Base-by-base conservation (phyloP, 2,329 filamentous ascomycete genomes). In the Elsinoe fawcettii region DNA sequence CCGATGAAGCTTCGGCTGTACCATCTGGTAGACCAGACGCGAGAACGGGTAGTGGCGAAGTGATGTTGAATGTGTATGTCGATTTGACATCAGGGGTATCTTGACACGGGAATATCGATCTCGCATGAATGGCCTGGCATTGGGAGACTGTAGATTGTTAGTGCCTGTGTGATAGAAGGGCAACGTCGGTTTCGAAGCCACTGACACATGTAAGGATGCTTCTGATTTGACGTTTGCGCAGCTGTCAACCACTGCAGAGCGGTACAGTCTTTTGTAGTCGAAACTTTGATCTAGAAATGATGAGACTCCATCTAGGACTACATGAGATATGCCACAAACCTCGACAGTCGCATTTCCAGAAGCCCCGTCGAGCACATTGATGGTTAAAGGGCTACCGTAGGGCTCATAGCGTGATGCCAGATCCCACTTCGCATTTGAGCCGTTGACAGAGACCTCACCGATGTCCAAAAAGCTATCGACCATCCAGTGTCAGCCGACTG, bases 41-140 rank as follows among this genome's bases (percentile, higher is more conserved):
- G 58, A 97, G 83, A n/a, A 96, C 91, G 0, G 90, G 90, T 12
- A 96, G 80, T 4, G 87, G 84, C 22, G 90, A 96, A 23, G 84
- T 85, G 67, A 99, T 86, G 66, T 86, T 87, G 76, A 96, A 96
- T 61, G 85, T 84, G 73, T 91, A 90, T 1, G 90, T 95, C n/a
- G 88, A 90, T 77, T 99, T 99, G 66, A 96, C 88, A 70, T 96
- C 92, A 2, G 93, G 93, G 0, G 93, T 97, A 69, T 99, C 93
- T 75, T 97, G 92, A 73, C 92, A 97, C 5, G 93, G 93, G 71
- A 97, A 95, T 60, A 97, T 82, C 49, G 90, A 95, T 60, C 93
- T 85, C 43, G 89, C 90, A 67, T 97, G 91, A 67, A 96, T 97
- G 56, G 92, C 91, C 77, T 99, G 92, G 71, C 91, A 96, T 76